Conservation (phyloP, 768 basidiomycete genomes). For the Trametes coccinea region DNA sequence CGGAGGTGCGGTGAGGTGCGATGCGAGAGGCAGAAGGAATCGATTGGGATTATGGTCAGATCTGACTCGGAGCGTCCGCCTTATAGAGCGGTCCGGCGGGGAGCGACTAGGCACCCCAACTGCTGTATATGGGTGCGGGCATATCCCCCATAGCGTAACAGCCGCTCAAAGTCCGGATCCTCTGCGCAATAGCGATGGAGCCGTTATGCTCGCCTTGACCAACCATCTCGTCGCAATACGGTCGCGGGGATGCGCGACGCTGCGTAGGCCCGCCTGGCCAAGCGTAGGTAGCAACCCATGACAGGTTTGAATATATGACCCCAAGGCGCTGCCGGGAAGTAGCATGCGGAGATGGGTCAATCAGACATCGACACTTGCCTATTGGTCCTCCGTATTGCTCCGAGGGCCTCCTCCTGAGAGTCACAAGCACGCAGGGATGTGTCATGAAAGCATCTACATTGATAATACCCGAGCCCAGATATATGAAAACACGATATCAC, state of each 20-base stretch:
- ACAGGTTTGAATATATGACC: not conserved
- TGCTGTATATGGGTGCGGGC: constrained; percentile 13
- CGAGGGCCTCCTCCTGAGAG: not conserved
- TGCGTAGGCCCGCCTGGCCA: constrained; percentile 12
- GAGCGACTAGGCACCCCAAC: constrained; percentile 13
- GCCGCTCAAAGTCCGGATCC: constrained; percentile 21
- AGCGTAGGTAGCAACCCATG: constrained; percentile 13
- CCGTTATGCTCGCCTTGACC: constrained; percentile 6
- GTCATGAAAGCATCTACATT: constrained; percentile 21
- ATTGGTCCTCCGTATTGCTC: not conserved
- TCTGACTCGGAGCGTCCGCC: constrained; percentile 13
- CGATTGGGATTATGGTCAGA: constrained; percentile 15
- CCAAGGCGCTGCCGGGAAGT: not conserved
- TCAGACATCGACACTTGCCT: not conserved
- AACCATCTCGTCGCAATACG: constrained; percentile 8
- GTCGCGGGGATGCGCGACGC: not conserved
- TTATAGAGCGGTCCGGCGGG: constrained; percentile 14
- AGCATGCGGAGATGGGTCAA: not conserved
- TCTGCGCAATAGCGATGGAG: constrained; percentile 7
- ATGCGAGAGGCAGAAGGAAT: not conserved
- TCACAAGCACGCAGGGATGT: not conserved
- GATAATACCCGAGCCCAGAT: constrained; percentile 16
- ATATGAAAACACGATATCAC: constrained; percentile 21
- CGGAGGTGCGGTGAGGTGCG: not conserved
- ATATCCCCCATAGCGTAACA: constrained; percentile 8